Evolutionary conservation across 331 rosid species (phyloP).

Genomic region (Cydonia oblonga): DNA sequence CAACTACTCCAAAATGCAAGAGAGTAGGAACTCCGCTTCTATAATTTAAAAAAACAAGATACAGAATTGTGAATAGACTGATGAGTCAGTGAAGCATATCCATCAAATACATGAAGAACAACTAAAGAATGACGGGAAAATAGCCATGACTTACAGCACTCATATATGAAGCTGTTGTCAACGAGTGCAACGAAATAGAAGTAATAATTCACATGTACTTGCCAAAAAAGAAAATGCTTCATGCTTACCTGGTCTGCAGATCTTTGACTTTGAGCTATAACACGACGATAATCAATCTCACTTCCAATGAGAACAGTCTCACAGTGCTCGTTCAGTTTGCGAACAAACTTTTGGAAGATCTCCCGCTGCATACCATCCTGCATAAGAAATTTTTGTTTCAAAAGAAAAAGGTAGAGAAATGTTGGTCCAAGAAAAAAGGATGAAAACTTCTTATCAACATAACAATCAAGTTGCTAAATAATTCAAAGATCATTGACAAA

Average conservation of each 20-base stretch:
- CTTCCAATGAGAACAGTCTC: slow-evolving; percentile 63
- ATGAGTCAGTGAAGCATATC: neutral
- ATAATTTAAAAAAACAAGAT: neutral
- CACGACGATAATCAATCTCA: slow-evolving; percentile 88
- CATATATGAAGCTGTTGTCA: neutral
- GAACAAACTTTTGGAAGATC: slow-evolving; percentile 56
- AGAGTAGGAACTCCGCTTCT: neutral
- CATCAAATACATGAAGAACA: neutral
- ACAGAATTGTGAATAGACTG: neutral
- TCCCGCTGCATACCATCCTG: slow-evolving; percentile 91
- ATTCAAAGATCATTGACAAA: neutral
- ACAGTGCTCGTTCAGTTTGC: slow-evolving; percentile 67
- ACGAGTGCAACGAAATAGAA: neutral
- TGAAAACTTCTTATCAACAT: neutral
- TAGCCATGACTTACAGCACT: neutral
- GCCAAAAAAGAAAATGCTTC: slow-evolving; percentile 3
- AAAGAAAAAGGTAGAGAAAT: neutral
- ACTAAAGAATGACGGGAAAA: neutral
- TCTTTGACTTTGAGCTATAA: slow-evolving; percentile 56
- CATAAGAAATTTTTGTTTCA: slow-evolving; percentile 1
- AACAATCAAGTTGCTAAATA: neutral
- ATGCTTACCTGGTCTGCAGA: slow-evolving; percentile 50
- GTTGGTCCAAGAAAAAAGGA: no score
- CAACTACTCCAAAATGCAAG: neutral
- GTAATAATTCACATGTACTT: neutral